Conservation (phyloP, 139 green algal genomes). For the Haematococcus sp. region DNA sequence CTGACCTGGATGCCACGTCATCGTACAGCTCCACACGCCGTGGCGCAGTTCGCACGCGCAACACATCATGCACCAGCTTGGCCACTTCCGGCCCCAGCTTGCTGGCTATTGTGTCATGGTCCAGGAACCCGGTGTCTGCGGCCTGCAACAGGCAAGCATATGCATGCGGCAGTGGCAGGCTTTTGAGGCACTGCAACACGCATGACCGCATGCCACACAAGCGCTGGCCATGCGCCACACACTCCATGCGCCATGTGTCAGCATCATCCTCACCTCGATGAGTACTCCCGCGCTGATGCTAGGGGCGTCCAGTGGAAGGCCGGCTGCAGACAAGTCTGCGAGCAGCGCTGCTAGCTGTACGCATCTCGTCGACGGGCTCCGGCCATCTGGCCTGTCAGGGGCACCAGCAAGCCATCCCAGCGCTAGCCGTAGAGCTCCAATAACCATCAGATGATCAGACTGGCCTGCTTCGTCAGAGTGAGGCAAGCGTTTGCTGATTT, state of each 20-base stretch:
- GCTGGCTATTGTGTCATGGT: slow-evolving; percentile 50
- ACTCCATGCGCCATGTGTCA: too few species aligned
- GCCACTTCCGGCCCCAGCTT: slow-evolving; percentile 59
- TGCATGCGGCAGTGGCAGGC: too few species aligned
- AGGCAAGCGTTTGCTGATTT: slow-evolving; percentile 16
- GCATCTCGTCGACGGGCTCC: slow-evolving; percentile 21
- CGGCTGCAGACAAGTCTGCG: slow-evolving; percentile 61
- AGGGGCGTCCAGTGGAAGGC: slow-evolving; percentile 75
- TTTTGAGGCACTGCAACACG: too few species aligned
- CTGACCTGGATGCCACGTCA: slow-evolving; percentile 70
- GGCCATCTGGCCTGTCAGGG: slow-evolving; percentile 25
- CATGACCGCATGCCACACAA: too few species aligned
- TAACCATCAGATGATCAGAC: slow-evolving; percentile 12
- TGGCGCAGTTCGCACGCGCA: slow-evolving; percentile 63
- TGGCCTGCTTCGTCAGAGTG: neutral
- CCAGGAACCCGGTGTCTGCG: slow-evolving; percentile 46
- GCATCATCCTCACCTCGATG: slow-evolving; percentile 36
- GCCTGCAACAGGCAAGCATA: too few species aligned
- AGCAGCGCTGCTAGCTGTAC: slow-evolving; percentile 61
- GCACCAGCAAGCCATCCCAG: neutral
- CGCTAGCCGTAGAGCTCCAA: slow-evolving; percentile 23
- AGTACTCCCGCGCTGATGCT: slow-evolving; percentile 83
- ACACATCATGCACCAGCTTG: slow-evolving; percentile 65
- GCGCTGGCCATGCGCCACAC: too few species aligned
- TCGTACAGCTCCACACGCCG: slow-evolving; percentile 74